Percentiles rank a stretch among this genome's conserved stretches.
phyloP scores from a whole-genome alignment of 2,329 filamentous ascomycete species.

The Emmonsiellopsis sp. region DNA sequence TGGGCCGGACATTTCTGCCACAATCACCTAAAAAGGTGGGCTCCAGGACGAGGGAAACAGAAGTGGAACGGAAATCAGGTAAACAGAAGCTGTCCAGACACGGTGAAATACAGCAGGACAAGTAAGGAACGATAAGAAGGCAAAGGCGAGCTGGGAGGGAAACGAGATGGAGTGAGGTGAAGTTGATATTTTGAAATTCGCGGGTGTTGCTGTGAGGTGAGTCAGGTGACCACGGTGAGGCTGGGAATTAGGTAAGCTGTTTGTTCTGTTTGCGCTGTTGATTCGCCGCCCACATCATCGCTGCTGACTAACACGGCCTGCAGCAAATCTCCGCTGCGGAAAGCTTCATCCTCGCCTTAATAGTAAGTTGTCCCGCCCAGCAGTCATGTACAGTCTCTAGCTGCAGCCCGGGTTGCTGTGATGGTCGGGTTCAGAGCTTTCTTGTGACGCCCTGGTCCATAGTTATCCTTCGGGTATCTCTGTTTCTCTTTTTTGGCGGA shows the following conservation, averaged over 20 bases:
- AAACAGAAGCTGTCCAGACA: constrained; percentile 7
- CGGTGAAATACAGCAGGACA: constrained; percentile 9
- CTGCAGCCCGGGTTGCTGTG: too few relatives aligned
- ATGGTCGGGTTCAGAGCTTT: too few relatives aligned
- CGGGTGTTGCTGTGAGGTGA: constrained; percentile 4
- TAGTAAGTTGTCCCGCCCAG: too few relatives aligned
- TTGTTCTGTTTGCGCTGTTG: constrained; percentile 5
- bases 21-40: constrained; percentile 17
- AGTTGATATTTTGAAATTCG: constrained; percentile 1
- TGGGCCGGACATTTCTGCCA: constrained; percentile 39
- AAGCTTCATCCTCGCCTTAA: too few relatives aligned
- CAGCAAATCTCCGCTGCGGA: too few relatives aligned
- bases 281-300: not conserved
- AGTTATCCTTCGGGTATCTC: too few relatives aligned
- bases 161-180: constrained; percentile 12
- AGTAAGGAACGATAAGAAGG: constrained; percentile 12
- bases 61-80: constrained; percentile 18
- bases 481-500: not conserved
- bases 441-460: too few relatives aligned
- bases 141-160: constrained; percentile 13
- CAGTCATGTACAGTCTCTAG: too few relatives aligned
- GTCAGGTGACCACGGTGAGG: constrained; percentile 12
- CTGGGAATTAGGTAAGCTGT: constrained; percentile 2
- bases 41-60: constrained; percentile 20
- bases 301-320: too few relatives aligned